phyloP scores from a whole-genome alignment of 768 basidiomycete genomes.

The Podaxis sp. region DNA sequence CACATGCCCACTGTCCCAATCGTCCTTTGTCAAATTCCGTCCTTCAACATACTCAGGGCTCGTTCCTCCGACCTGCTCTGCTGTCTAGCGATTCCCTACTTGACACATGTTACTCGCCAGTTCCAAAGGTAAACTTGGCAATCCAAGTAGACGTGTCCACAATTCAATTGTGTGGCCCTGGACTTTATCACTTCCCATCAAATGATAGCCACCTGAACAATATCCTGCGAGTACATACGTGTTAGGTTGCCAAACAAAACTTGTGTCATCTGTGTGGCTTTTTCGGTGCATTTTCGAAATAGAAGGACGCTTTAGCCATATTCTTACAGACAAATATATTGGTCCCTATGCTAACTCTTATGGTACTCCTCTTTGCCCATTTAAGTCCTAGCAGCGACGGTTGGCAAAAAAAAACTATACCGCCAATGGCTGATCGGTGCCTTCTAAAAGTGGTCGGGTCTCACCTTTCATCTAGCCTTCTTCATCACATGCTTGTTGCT shows the following conservation, averaged over 20 bases:
- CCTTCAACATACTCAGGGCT: background rate
- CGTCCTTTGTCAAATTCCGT: background rate
- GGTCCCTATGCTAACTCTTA: conserved; percentile 2
- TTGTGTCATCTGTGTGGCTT: conserved; percentile 5
- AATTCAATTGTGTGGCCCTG: conserved; percentile 8
- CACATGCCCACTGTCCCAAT: background rate
- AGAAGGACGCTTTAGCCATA: background rate
- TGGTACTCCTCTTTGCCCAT: background rate
- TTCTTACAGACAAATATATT: background rate
- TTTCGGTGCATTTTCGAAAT: background rate
- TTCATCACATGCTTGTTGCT: conserved; percentile 11
- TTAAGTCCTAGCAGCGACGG: background rate
- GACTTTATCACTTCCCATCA: conserved; percentile 5
- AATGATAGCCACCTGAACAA: conserved; percentile 4
- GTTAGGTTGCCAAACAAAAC: background rate
- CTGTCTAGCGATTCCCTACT: background rate
- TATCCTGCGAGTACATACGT: background rate
- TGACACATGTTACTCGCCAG: background rate
- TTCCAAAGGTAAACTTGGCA: background rate
- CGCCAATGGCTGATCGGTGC: background rate
- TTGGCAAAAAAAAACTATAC: background rate
- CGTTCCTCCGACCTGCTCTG: background rate
- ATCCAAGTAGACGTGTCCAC: background rate
- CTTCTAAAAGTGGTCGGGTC: background rate
- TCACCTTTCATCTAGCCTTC: conserved; percentile 12